Base-by-base conservation (phyloP, 2,329 filamentous ascomycete genomes). In the Cryphonectria carpinicola region DNA sequence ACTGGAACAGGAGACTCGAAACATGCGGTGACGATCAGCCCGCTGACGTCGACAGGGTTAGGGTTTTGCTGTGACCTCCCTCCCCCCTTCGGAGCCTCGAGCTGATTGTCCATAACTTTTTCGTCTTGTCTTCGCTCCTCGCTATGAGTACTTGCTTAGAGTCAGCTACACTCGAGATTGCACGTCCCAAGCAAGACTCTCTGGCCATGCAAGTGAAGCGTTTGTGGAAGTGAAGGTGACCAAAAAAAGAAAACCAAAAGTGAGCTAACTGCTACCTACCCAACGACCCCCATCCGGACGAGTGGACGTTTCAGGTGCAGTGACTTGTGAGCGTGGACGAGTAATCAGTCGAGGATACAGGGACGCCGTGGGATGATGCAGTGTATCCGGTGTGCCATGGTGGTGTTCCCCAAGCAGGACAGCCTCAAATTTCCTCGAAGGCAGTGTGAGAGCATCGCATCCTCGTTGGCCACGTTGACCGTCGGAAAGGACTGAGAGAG, bases 11-110 rank as follows among this genome's bases (percentile, higher is more conserved):
- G 39, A 49, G 62, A 32, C 62, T 17, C 62, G n/a, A 64, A 32
- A 32, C 62, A 46, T 49, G 41, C n/a, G 41, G 41, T 65, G 63
- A 49, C 43, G 41, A 22, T 22, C 46, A 49, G 7, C 46, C 17
- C 17, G 17, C 11, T 28, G 43, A 52, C 25, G 63, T 65, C 10
- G 25, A 25, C 10, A 65, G 63, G 63, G 63, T 65, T 65, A 65
- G 63, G 63, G 63, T 65, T 37, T 17, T 17, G 8, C 39, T 65
- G 3, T 28, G 37, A 7, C 63, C 43, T 14, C 43, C 6, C 43
- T 35, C 19, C 10, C 22, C 19, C 10, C 22, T 22, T 49, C 1
- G 43, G 19, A 32, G 3, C 43, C 43, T 10, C 43, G 5, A 17
- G 43, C 43, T 49, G 43, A 49, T 10, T 8, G 43, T 49, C 22